These are phyloP conservation scores for Didymosphaeria variabile DNA, from an alignment of 2,329 filamentous ascomycete species.

Conservation along the genomic window DNA sequence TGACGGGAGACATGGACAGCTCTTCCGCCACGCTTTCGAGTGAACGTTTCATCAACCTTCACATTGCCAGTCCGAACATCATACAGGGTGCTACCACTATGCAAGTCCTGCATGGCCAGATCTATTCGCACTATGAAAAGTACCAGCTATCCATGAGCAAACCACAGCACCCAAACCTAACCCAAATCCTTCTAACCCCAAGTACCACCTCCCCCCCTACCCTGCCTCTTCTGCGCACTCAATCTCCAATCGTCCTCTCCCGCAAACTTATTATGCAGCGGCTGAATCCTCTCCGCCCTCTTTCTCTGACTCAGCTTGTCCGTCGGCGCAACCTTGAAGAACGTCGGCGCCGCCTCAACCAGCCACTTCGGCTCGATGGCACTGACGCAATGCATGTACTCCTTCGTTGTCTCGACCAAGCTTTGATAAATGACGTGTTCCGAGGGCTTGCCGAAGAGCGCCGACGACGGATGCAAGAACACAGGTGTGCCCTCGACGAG, in stretches of 20 bases:
- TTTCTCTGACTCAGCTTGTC: slow-evolving; percentile 89
- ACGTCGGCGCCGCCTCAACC: slow-evolving; percentile 95
- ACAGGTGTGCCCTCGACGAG: slow-evolving; percentile 94
- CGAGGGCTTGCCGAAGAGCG: slow-evolving; percentile 92
- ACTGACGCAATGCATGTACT: slow-evolving; percentile 97
- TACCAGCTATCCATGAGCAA: neutral
- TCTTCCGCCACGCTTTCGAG: too few relatives aligned
- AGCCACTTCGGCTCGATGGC: slow-evolving; percentile 93
- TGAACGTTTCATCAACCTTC: too few relatives aligned
- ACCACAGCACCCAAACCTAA: neutral
- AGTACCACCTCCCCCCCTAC: slow-evolving; percentile 88
- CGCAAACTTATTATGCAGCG: slow-evolving; percentile 90
- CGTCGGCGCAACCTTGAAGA: slow-evolving; percentile 95
- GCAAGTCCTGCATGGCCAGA: neutral
- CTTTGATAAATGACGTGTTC: slow-evolving; percentile 97
- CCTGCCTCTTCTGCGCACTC: slow-evolving; percentile 84
- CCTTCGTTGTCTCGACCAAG: slow-evolving; percentile 90
- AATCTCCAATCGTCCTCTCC: slow-evolving; percentile 95
- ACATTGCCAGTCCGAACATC: neutral
- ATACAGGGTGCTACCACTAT: neutral
- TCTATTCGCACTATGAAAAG: neutral
- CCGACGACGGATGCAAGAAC: slow-evolving; percentile 90
- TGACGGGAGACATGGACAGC: too few relatives aligned
- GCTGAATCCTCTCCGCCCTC: slow-evolving; percentile 93
- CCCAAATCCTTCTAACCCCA: slow-evolving; percentile 80